Evolutionary conservation across 2,329 filamentous ascomycete species (phyloP).

Genomic region (Cercospora berteroae): DNA sequence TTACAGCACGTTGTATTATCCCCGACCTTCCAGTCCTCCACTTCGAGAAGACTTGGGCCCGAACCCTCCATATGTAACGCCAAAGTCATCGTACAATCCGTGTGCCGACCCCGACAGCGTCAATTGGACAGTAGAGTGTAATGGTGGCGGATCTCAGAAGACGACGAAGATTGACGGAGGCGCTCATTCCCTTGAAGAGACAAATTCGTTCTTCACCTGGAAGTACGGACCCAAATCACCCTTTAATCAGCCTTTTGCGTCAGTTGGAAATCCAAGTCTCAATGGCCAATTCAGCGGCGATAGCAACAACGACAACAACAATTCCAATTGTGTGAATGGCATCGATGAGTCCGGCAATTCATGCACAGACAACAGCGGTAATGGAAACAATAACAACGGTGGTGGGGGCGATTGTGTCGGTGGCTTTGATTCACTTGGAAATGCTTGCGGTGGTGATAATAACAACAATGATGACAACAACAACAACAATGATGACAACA

Average conservation of each 20-base stretch:
- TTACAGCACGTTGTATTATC: neutral
- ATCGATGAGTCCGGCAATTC: neutral
- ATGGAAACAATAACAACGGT: neutral
- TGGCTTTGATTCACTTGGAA: neutral
- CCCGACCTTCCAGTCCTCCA: neutral
- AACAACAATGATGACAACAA: neutral
- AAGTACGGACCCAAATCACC: neutral
- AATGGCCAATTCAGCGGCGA: neutral
- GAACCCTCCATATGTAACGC: neutral
- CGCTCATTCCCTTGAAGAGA: neutral
- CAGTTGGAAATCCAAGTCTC: neutral
- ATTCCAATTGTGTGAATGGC: neutral
- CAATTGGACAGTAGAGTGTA: neutral
- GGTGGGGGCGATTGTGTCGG: neutral
- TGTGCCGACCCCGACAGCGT: constrained; percentile 5
- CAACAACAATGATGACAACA: neutral
- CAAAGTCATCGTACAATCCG: neutral
- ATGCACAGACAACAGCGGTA: neutral
- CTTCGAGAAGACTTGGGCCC: neutral
- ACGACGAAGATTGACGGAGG: neutral
- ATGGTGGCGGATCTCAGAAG: constrained; percentile 4
- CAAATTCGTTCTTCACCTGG: neutral
- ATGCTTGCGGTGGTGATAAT: neutral
- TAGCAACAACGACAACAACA: neutral
- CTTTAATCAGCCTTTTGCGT: neutral